A percentile compares a stretch with the other conserved stretches of the same genome.
Evolutionary conservation across 495 filamentous ascomycete genomes (phyloP).

Genomic region (Lepidopterella palustris): DNA sequence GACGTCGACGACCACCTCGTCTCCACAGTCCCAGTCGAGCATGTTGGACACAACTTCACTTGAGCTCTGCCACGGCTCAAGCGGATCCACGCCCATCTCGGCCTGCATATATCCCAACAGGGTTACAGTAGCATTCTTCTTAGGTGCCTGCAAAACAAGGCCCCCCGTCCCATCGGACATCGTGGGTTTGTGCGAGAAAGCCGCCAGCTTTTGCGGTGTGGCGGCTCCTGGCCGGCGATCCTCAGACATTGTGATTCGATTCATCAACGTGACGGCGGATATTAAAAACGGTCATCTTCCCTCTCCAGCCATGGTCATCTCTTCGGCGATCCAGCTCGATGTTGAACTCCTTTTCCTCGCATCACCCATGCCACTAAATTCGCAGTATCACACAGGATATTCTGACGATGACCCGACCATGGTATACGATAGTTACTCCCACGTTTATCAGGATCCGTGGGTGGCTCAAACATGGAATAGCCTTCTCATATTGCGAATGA

Average conservation of each 20-base stretch:
- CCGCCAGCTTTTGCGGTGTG: background rate
- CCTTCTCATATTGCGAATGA: slow-evolving; percentile 7
- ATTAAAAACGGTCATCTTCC: background rate
- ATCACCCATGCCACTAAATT: slow-evolving; percentile 2
- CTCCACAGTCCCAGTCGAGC: background rate
- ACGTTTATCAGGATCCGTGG: slow-evolving; percentile 21
- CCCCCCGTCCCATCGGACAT: slow-evolving; percentile 4
- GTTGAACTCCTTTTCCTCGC: slow-evolving; percentile 4
- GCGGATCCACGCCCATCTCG: slow-evolving; percentile 3
- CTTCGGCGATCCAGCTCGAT: slow-evolving; percentile 7
- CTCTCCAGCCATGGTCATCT: slow-evolving; percentile 4
- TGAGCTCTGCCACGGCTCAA: too few species aligned
- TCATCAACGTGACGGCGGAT: slow-evolving; percentile 3
- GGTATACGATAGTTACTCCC: slow-evolving; percentile 11
- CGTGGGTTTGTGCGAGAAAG: slow-evolving; percentile 3
- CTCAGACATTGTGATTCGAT: slow-evolving; percentile 7
- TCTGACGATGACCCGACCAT: background rate
- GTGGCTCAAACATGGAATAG: slow-evolving; percentile 18
- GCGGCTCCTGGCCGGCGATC: slow-evolving; percentile 5
- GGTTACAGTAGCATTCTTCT: slow-evolving; percentile 15
- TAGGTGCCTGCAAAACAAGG: slow-evolving; percentile 2
- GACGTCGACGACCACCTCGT: background rate
- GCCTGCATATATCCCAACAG: slow-evolving; percentile 19
- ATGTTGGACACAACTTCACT: background rate
- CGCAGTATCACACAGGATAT: slow-evolving; percentile 15